phyloP scores from a whole-genome alignment of 371 early-diverging fungal genomes.

The Mucor mucedo region DNA sequence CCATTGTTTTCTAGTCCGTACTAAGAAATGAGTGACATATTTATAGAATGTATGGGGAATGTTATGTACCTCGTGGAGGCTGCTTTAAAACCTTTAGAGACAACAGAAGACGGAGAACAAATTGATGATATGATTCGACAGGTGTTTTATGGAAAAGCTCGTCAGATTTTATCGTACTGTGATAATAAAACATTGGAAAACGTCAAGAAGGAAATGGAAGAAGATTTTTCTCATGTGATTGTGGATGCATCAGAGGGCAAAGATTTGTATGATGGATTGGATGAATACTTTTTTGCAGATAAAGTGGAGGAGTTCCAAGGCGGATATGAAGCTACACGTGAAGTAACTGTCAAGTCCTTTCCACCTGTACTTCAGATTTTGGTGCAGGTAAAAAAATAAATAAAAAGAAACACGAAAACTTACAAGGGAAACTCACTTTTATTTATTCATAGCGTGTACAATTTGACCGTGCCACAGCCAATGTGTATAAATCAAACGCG shows the following conservation, averaged over 20 bases:
- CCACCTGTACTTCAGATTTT: slow-evolving; percentile 72
- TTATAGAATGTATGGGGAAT: slow-evolving; percentile 73
- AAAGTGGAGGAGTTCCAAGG: slow-evolving; percentile 55
- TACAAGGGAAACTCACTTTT: not conserved
- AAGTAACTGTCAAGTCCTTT: slow-evolving; percentile 54
- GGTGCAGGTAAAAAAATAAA: slow-evolving; percentile 49
- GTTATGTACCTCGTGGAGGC: slow-evolving; percentile 69
- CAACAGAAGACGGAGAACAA: slow-evolving; percentile 42
- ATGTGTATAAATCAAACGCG: slow-evolving; percentile 69
- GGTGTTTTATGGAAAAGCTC: slow-evolving; percentile 69
- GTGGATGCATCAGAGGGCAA: slow-evolving; percentile 62
- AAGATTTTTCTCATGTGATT: slow-evolving; percentile 70
- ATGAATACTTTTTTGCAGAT: slow-evolving; percentile 64
- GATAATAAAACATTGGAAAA: slow-evolving; percentile 45
- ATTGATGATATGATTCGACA: slow-evolving; percentile 50
- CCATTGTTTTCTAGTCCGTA: too few relatives aligned
- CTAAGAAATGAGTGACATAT: too few relatives aligned
- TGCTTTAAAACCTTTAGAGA: slow-evolving; percentile 47
- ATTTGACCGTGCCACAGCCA: slow-evolving; percentile 64
- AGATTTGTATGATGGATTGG: slow-evolving; percentile 66
- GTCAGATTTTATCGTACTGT: slow-evolving; percentile 60
- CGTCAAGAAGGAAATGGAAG: slow-evolving; percentile 54
- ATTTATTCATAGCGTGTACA: slow-evolving; percentile 58
- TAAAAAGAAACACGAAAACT: not conserved
- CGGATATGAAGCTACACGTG: slow-evolving; percentile 57